Conservation (phyloP, 768 basidiomycete genomes). For the Cubamyces lactineus region DNA sequence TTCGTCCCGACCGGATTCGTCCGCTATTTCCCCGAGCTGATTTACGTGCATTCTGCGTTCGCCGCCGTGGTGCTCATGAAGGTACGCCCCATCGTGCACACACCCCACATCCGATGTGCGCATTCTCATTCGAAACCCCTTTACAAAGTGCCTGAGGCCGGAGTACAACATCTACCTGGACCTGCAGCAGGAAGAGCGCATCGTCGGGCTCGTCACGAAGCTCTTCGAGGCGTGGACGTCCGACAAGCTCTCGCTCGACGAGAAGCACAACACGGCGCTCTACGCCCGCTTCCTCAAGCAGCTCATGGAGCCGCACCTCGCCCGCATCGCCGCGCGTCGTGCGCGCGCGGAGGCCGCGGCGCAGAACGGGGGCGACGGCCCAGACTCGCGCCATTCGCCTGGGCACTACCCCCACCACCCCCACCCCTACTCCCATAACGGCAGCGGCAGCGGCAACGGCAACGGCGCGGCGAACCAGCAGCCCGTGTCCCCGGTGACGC, state of each 20-base stretch:
- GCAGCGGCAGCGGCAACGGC: not conserved
- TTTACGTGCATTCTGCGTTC: slow-evolving; percentile 49
- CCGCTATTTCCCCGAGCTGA: slow-evolving; percentile 54
- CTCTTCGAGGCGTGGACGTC: slow-evolving; percentile 27
- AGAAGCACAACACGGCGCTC: slow-evolving; percentile 27
- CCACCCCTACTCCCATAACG: too few species aligned
- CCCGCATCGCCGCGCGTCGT: slow-evolving; percentile 15
- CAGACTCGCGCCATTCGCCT: too few species aligned
- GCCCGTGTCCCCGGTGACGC: slow-evolving; percentile 10
- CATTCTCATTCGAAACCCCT: not conserved
- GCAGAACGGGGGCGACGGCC: not conserved
- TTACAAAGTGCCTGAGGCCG: slow-evolving; percentile 45
- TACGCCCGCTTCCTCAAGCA: slow-evolving; percentile 31
- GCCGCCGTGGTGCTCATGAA: slow-evolving; percentile 65
- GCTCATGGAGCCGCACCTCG: slow-evolving; percentile 25
- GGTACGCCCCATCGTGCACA: slow-evolving; percentile 41
- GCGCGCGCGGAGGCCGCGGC: not conserved
- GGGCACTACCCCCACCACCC: too few species aligned
- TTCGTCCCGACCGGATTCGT: slow-evolving; percentile 58
- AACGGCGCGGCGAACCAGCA: not conserved
- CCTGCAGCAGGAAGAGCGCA: slow-evolving; percentile 28
- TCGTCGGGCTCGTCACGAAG: slow-evolving; percentile 28
- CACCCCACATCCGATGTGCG: not conserved
- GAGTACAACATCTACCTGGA: slow-evolving; percentile 49
- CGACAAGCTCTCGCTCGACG: slow-evolving; percentile 22